Evolutionary conservation across 2,329 filamentous ascomycete species (phyloP), one percentile per base, ranked within the genome.

Genomic region (Coleophoma eucalyptorum): DNA sequence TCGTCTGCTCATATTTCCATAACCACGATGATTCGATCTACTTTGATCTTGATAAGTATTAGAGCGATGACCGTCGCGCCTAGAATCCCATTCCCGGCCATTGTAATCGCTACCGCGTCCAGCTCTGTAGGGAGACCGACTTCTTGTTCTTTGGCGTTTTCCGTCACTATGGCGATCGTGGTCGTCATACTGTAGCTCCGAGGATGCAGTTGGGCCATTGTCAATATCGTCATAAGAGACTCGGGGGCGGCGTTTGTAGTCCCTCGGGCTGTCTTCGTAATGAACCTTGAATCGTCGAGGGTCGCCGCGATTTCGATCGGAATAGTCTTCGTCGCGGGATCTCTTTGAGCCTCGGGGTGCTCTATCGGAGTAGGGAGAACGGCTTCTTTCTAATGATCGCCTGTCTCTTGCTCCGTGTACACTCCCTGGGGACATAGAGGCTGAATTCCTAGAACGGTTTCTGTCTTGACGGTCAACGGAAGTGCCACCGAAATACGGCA

Each of bases 401-500:
- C 67, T 71, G 59, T 71, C 62, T 63, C 69, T 74, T 44, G 73
- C 69, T 55, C 67, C 67, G 57, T 69, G 64, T 65, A 73, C 73
- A 71, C 72, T 61, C 59, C 71, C 55, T 60, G 67, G 64, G 49
- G 66, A 67, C 53, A 56, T 61, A 52, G 66, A 66, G 54, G 58
- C 60, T 40, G 67, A 64, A 46, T 60, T 61, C 54, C 61, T 61
- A 64, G 61, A 61, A 50, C 79, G 83, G 74, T 73, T 79, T 92
- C 90, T 96, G 88, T 87, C 81, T 80, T 79, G 84, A 83, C 87
- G 88, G 90, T 96, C 89, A 96, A 96, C 86, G 82, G 80, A 84
- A 82, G 76, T 85, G 86, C 84, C 80, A 81, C 85, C 83, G 79
- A 81, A 74, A 72, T 79, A 80, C 79, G 80, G 77, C 79, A 85